A percentile compares a stretch with the other conserved stretches of the same genome.
Evolutionary conservation across 495 filamentous ascomycete genomes (phyloP).

Genomic region (Trichoderma virens): DNA sequence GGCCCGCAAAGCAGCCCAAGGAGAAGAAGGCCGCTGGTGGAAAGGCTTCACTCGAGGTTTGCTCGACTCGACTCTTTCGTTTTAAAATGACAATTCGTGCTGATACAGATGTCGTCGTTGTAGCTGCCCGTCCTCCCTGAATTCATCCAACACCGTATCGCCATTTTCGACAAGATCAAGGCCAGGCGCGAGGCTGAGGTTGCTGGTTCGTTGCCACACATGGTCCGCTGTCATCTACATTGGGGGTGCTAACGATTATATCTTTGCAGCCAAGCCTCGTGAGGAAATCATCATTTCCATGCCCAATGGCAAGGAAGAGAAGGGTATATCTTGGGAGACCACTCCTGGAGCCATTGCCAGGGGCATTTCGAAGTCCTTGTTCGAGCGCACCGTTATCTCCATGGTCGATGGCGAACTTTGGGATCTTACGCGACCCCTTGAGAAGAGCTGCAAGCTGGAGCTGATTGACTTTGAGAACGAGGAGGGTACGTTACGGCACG

Average conservation of each 20-base stretch:
- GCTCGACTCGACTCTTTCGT: constrained; percentile 12
- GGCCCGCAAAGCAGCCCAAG: constrained; percentile 9
- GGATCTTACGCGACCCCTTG: constrained; percentile 87
- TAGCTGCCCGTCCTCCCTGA: constrained; percentile 62
- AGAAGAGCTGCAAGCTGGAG: constrained; percentile 68
- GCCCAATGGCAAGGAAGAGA: constrained; percentile 50
- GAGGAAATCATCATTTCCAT: constrained; percentile 62
- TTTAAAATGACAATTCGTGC: neutral
- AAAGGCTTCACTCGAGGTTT: constrained; percentile 25
- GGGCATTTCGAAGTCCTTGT: constrained; percentile 59
- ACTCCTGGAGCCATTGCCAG: constrained; percentile 59
- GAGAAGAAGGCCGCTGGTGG: constrained; percentile 26
- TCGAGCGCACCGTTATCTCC: constrained; percentile 72
- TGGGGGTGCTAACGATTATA: neutral
- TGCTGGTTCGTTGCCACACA: constrained; percentile 21
- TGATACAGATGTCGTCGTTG: constrained; percentile 16
- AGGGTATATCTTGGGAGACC: constrained; percentile 64
- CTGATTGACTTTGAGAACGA: constrained; percentile 78
- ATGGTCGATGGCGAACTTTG: constrained; percentile 76
- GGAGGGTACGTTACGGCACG: constrained; percentile 55
- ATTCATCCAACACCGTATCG: constrained; percentile 76
- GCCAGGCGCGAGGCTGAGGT: constrained; percentile 69
- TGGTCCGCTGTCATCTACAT: neutral
- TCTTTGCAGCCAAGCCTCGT: constrained; percentile 39
- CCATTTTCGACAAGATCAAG: constrained; percentile 82